Evolutionary conservation across 768 basidiomycete species (phyloP), one percentile per base, ranked within the genome.

Genomic region (Leucocoprinus sp.): DNA sequence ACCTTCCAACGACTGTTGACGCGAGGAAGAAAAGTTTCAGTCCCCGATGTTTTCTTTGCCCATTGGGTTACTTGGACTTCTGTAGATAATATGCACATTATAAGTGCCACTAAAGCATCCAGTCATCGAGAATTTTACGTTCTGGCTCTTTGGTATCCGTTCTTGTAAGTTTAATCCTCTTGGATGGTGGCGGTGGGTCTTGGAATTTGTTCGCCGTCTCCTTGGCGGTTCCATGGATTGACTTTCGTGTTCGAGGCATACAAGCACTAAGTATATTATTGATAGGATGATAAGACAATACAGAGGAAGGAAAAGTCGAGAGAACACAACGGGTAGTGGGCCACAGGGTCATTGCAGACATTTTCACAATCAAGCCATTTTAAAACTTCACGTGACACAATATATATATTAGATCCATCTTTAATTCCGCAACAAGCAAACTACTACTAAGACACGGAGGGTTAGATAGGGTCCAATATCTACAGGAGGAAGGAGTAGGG

Each of bases 1-100:
- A 92, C 68, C 57, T 84, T 83, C 81, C 82, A 85, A 0, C 57
- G 54, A 35, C 66, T 72, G 0, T 57, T 50, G 3, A 55, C 48
- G 17, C 69, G 61, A n/a, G 57, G 50, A n/a, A 64, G 60, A 43
- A 64, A 59, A 4, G 44, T 36, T 23, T 28, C 48, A 5, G 49
- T 41, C 36, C 63, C 60, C 4, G 45, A 26, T 5, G 46, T 42
- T 18, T 44, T 21, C 33, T 51, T 53, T 1, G 37, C 33, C 55
- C 4, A 50, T 36, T 44, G 55, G 58, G n/a, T 21, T 26, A 15
- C 36, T 14, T 6, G 29, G 36, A 24, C 5, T 22, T 26, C 17
- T 28, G n/a, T 23, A n/a, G n/a, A 11, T 21, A 9, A 39, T 21
- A 14, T 23, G 4, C 21, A 24, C 6, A 28, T 28, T 28, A 28